Evolutionary conservation across 2,329 filamentous ascomycete species (phyloP), one percentile per base, ranked within the genome.

Genomic region (Akanthomyces dipterigenus): DNA sequence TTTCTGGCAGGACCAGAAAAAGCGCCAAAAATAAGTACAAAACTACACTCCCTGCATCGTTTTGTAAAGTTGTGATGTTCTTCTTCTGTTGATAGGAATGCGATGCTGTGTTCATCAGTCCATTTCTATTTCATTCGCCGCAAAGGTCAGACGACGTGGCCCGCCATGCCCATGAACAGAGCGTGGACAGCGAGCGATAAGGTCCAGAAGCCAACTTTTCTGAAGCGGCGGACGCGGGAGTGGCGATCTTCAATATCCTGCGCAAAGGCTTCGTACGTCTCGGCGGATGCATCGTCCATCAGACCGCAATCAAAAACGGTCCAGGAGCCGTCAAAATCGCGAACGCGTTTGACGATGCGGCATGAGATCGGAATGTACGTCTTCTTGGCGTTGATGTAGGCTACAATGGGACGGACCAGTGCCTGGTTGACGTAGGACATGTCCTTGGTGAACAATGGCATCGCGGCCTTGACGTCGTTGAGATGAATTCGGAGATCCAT

Each of bases 201-300:
- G 3, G 92, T 96, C 95, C 95, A 99, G 69, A 98, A 88, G 36
- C 95, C 95, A 31, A 96, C 95, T 76, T 98, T 96, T 73, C 93
- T 96, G 71, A 99, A 88, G 49, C 95, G 83, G 55, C 93, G 83
- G 67, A 91, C 88, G 57, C 92, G 87, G 66, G 89, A 90, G 72
- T 96, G 89, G 68, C 95, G 89, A 75, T 97, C 89, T 64, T 92
- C 88, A 36, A 99, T 91, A 72, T 97, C 91, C 65, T 87, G 86
- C 42, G 92, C 92, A 75, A 99, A 98, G 0, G 95, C 95, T 68
- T 93, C 87, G 72, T 99, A 99, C 57, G 92, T 92, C 82, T 97
- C 95, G 65, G 89, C 91, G 7, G 90, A 93, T 64, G 96, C 78
- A 75, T 99, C 95, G 69, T 96, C 91, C 88, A 98, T 91, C 58